Base-by-base conservation (phyloP, 2,329 filamentous ascomycete species). In the Metarhizium anisopliae region DNA sequence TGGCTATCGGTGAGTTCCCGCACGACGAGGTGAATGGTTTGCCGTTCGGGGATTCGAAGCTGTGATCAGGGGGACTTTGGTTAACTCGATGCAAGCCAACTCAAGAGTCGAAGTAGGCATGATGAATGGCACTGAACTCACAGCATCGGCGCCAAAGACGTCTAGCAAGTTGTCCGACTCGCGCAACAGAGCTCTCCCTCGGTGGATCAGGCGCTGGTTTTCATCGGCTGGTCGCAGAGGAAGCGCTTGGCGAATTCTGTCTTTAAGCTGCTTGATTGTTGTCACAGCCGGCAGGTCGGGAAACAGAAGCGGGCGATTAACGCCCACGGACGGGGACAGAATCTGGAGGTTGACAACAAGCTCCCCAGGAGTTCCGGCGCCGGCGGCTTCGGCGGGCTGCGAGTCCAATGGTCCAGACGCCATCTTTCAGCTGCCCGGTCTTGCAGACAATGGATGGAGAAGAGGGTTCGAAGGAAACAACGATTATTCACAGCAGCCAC, bases 181-280 rank as follows among this genome's bases (percentile, higher is more conserved):
- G 52, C 76, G 76, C 35, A 72, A 66, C 51, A 86, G 69, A 50
- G 83, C 73, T 40, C 81, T 77, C 1, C 83, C 83, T 47, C 79
- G 74, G 62, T 85, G 77, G 42, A 86, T 86, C 57, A 86, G 68
- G 47, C 83, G 75, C 65, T 85, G 81, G 38, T 77, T 74, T 38
- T 81, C 75, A 58, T 82, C 75, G 16, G 74, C 62, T 3, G 82
- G 81, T 53, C 74, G 77, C 49, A 77, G 66, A 29, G 74, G 68
- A 47, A 85, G 65, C 3, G 67, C 64, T 61, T 81, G 73, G 36
- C 80, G 78, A 56, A 86, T 83, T 64, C 72, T 79, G 47, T 77
- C 76, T 65, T 85, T 85, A 38, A 86, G 69, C 65, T 83, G 71
- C 55, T 74, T 75, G 51, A 85, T 71, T 0, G 80, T 84, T 2